Base-by-base conservation (phyloP, 2,329 filamentous ascomycete genomes). In the Penicillium sp. region DNA sequence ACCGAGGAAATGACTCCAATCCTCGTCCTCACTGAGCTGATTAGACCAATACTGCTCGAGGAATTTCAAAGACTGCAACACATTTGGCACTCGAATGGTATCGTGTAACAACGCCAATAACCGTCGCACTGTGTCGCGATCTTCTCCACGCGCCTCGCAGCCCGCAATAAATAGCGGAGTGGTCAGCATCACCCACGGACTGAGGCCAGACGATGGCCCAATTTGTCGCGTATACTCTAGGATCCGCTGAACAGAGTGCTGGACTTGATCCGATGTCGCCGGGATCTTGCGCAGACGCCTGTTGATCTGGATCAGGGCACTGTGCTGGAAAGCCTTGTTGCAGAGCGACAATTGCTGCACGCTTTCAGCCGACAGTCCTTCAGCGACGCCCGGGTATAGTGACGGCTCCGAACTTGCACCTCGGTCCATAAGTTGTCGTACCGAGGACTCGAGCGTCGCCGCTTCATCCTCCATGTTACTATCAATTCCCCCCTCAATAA, bases 101-200 rank as follows among this genome's bases (percentile, higher is more conserved):
- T 71, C 63, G 45, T 72, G 67, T 40, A 73, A 57, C 25, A 62
- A 63, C 0, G 59, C 55, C 5, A 73, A 54, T 20, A 73, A 43
- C 20, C 57, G 54, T 29, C 63, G 60, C 12, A 72, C 66, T 9
- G 58, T 61, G 28, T 63, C 63, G 6, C 69, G 63, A 48, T 73
- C 70, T 28, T 68, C 57, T 2, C 63, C 69, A 5, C 64, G 56
- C 15, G 71, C 70, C 44, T 73, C 71, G 41, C 71, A 73, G 3
- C 72, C 72, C 6, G 71, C 72, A 39, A 72, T 72, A 47, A 74
- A 74, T 5, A 74, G 53, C 6, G 72, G 71, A 6, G 72, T 74
- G 18, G 72, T 73, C 13, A 74, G 59, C 56, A 74, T 66, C 6
- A 70, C 69, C 65, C 69, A 71, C 7, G 72, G 72, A 42, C 70